These are phyloP conservation scores for Incumbomyces lentus DNA, from an alignment of 2,329 filamentous ascomycete genomes.

Conservation along the genomic window DNA sequence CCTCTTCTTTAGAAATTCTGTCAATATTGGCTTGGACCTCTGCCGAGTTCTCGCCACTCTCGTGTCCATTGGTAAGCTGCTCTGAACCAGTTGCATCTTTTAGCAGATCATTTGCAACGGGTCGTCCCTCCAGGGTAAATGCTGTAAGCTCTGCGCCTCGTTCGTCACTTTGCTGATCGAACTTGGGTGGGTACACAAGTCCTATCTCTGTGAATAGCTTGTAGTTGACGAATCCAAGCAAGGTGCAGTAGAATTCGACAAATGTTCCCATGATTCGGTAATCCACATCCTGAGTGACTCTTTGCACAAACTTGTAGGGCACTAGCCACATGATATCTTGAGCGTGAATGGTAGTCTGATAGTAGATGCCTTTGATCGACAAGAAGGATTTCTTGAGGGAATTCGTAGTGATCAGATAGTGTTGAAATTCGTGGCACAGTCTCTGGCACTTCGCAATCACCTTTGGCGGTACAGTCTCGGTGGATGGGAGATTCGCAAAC, in stretches of 20 bases:
- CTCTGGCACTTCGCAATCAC: conserved; percentile 93
- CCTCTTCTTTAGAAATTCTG: conserved; percentile 35
- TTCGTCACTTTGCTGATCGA: conserved; percentile 77
- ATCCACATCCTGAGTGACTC: conserved; percentile 85
- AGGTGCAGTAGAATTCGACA: conserved; percentile 95
- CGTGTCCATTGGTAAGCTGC: conserved; percentile 42
- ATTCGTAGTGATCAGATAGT: conserved; percentile 89
- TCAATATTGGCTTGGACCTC: conserved; percentile 61
- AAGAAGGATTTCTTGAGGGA: conserved; percentile 91
- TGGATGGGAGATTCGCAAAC: conserved; percentile 91
- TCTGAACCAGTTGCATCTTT: conserved; percentile 44
- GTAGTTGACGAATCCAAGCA: conserved; percentile 94
- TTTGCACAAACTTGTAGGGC: conserved; percentile 95
- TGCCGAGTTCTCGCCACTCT: conserved; percentile 48
- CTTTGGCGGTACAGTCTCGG: conserved; percentile 79
- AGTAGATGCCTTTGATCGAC: conserved; percentile 99
- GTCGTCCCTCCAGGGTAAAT: conserved; percentile 76
- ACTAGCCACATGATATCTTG: conserved; percentile 96
- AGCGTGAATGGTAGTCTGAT: conserved; percentile 92
- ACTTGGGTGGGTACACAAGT: conserved; percentile 90
- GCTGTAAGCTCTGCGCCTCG: conserved; percentile 80
- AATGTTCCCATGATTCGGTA: conserved; percentile 99
- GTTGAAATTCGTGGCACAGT: conserved; percentile 89
- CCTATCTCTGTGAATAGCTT: conserved; percentile 83
- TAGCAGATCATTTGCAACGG: conserved; percentile 35